Evolutionary conservation across 352 stramenopile genomes (phyloP).

Genomic region (Phytophthora aleatoria): DNA sequence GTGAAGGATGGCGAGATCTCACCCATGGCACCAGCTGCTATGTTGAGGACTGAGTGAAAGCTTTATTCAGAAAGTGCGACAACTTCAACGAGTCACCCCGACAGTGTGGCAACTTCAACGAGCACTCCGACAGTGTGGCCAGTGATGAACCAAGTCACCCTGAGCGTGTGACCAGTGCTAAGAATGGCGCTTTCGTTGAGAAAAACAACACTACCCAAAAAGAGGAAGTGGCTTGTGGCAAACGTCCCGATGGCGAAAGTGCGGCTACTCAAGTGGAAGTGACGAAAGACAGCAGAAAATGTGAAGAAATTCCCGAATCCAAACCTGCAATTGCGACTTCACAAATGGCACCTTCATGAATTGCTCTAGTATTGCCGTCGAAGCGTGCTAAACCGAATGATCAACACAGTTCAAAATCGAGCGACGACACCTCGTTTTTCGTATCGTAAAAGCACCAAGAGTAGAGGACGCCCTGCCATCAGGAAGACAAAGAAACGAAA

Average conservation of each 20-base stretch:
- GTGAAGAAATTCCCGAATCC: neutral
- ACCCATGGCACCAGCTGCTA: neutral
- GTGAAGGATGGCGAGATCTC: neutral
- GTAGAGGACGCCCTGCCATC: neutral
- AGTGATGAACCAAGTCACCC: neutral
- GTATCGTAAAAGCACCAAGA: neutral
- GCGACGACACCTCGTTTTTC: conserved; percentile 1
- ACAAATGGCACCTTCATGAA: too few species aligned
- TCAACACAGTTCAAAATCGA: neutral
- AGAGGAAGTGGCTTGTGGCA: too few species aligned
- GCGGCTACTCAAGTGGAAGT: too few species aligned
- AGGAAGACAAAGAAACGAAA: conserved; percentile 1
- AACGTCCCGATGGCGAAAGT: too few species aligned
- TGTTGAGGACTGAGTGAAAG: neutral
- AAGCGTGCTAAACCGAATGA: neutral
- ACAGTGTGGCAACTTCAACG: neutral
- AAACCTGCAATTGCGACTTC: neutral
- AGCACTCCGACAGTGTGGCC: neutral
- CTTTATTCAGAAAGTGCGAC: neutral
- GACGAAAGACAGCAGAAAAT: neutral
- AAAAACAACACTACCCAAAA: neutral
- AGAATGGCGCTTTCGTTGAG: neutral
- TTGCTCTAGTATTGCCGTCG: too few species aligned
- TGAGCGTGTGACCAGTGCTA: neutral
- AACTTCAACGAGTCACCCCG: neutral